Base-by-base conservation (phyloP, 768 basidiomycete species). In the Termitomyces sp. region DNA sequence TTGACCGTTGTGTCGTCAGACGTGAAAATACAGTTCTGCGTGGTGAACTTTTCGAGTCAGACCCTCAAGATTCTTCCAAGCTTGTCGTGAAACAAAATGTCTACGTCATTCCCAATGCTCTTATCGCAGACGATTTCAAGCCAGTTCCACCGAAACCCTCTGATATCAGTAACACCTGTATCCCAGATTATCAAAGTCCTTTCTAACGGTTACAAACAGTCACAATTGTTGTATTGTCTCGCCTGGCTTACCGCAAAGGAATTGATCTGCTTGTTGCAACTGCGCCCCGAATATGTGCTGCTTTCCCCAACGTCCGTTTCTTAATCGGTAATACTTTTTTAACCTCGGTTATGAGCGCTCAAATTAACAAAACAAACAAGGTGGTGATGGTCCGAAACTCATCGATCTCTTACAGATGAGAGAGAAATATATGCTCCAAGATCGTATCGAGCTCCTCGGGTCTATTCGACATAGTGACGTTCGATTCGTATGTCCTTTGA, bases 1-100 rank as follows among this genome's bases (percentile, higher is more conserved):
- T 56, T 30, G 19, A 54, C 38, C 37, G 26, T n/a, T 44, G 21
- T 19, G 30, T 30, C n/a, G 42, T 19, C 62, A 98, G 96, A 24
- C 92, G 95, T n/a, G 97, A 98, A 72, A 99, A 98, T 59, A 98
- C 95, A 0, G 91, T 95, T 2, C 78, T 99, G 1, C 79, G 97
- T 5, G 93, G 90, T 1, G 79, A 88, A 43, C 72, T 97, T 2
- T 88, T 87, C 45, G 83, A 86, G 58, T 70, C 68, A 44, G 71
- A 69, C 52, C 70, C 77, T 41, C 70, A 74, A 9, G 73, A 78
- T 47, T 71, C 78, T 1, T 71, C 73, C 12, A 70, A 68, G 34
- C 69, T 79, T 3, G 64, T 74, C 35, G 79, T 85, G 19, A 73
- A 80, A 28, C 66, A 74, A 17, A 83, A 81, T 35, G 86, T 93